Base-by-base conservation (phyloP, 2,329 filamentous ascomycete species). In the Coniochaeta sp. region DNA sequence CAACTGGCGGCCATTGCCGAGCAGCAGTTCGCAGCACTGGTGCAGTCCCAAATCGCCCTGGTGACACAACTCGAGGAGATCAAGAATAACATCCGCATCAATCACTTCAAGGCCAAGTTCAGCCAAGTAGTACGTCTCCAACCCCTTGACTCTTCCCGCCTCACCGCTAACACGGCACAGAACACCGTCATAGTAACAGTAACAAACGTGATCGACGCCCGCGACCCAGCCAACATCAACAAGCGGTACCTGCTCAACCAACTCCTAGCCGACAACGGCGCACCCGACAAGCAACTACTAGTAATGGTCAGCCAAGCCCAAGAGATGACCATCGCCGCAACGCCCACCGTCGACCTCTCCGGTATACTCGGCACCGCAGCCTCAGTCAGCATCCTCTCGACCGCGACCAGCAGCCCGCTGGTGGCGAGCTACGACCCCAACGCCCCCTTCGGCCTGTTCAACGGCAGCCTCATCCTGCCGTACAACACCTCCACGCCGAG, bases 21-120 rank as follows among this genome's bases (percentile, higher is more conserved):
- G 59, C 61, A 64, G 48, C 59, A 71, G 52, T 66, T 72, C 47
- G 64, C 66, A 14, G 63, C 64, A 31, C 62, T 70, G 12, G 58
- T 71, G 6, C 65, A 71, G 53, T 63, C 66, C 1, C 61, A 71
- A 53, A 53, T 71, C 20, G 64, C 65, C 9, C 59, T 71, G 16
- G 57, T 66, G 32, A 64, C 63, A 7, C 65, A 70, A 54, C 60
- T 71, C 35, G 64, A 71, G 55, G 65, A 63, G 20, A 66, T 72
- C 60, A 71, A 71, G 64, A 67, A 71, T 54, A 71, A 70, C 55
- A 71, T 71, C 54, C 66, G 69, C 9, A 51, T 70, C 42, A 72
- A 71, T 57, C 65, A 67, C 53, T 70, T 72, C 58, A 63, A 63
- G 55, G 58, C 65, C 8, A 63, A 64, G 16, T 70, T 69, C 51